A percentile compares a stretch with the other conserved stretches of the same genome.
These are phyloP conservation scores for Rosa hybrid DNA, from an alignment of 331 rosid genomes.

Conservation along the genomic window DNA sequence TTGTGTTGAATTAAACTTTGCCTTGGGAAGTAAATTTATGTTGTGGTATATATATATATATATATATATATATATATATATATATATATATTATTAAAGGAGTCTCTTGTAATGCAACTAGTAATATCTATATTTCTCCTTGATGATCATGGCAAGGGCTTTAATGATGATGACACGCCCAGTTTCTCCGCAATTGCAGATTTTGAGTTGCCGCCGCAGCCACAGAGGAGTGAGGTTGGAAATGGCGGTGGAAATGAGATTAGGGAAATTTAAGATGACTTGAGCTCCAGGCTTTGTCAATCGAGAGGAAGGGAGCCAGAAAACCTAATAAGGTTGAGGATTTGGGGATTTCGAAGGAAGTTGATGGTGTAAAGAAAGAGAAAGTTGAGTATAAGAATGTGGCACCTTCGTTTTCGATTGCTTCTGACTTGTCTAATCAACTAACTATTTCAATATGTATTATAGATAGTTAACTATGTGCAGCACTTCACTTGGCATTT, in stretches of 20 bases:
- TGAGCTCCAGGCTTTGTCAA: constrained; percentile 74
- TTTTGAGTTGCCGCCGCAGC: constrained; percentile 52
- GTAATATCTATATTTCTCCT: too few relatives aligned
- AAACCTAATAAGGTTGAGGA: constrained; percentile 24
- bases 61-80: too few relatives aligned
- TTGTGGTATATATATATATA: too few relatives aligned
- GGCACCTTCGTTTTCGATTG: constrained; percentile 56
- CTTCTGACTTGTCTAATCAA: constrained; percentile 30
- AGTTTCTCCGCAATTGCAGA: constrained; percentile 36
- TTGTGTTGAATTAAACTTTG: too few relatives aligned
- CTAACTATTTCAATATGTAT: not conserved
- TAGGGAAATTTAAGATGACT: constrained; percentile 68
- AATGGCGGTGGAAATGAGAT: constrained; percentile 54
- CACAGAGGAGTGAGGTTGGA: constrained; percentile 7
- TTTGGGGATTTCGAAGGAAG: constrained; percentile 22
- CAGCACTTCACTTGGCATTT: not conserved
- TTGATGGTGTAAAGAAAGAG: constrained; percentile 30
- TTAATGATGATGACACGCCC: constrained; percentile 25
- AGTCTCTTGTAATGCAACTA: too few relatives aligned
- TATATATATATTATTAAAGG: too few relatives aligned
- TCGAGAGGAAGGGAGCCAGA: constrained; percentile 43
- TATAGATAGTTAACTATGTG: not conserved
- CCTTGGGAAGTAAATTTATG: too few relatives aligned
- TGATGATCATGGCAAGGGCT: too few relatives aligned
- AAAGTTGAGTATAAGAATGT: constrained; percentile 48